Base-by-base conservation (phyloP, 768 basidiomycete genomes). In the Phlebiopsis flavidoalba region DNA sequence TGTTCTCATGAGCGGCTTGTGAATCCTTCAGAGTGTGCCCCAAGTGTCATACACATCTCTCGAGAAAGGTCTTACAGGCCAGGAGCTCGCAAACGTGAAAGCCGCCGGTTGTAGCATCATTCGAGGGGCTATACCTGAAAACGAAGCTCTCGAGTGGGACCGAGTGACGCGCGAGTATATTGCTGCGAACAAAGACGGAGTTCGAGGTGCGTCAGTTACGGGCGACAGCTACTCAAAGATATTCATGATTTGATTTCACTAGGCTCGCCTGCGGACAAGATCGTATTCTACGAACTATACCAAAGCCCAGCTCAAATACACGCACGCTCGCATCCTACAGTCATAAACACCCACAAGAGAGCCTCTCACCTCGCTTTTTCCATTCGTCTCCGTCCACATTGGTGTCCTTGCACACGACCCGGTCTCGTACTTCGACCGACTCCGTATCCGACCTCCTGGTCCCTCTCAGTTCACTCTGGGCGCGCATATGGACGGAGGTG, bases 221-320 rank as follows among this genome's bases (percentile, higher is more conserved):
- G 6, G 58, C 54, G 6, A 6, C 17, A 24, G 7, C 10, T 31
- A 8, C 43, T 52, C 2, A 37, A 17, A n/a, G n/a, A 49, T 31
- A 31, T 3, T 31, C 26, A 31, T 31, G 6, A 31, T 31, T 3
- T 21, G n/a, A 21, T 36, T 26, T 8, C 1, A 19, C 22, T 66
- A 88, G 88, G 89, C 6, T 88, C 84, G 64, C 90, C 90, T 0
- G 73, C 77, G 3, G 78, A 84, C 40, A 79, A 89, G 63, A 83
- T 87, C 53, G 87, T 91, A 71, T 87, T 83, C 7, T 91, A 80
- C 67, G 89, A 91, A 66, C 68, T 91, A 14, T 91, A 91, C 76
- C 87, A 89, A 72, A 81, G 84, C 4, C 76, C 74, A 47, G 66
- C 81, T 14, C 89, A 91, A 70, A 79, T 84, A 0, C 69, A 70